Conservation (phyloP, 345 rosid species). For the Dimocarpus longan region DNA sequence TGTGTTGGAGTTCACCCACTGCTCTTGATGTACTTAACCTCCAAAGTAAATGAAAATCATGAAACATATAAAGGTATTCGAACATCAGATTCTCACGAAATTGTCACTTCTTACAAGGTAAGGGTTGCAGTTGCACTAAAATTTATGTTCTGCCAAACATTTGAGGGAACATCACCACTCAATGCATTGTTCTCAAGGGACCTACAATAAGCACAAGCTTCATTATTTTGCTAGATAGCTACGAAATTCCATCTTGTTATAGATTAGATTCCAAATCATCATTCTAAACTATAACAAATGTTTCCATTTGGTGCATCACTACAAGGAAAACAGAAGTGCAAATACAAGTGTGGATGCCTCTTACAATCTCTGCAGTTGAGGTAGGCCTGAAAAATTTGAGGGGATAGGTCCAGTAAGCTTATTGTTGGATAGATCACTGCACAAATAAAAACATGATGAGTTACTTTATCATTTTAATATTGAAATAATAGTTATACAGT, state of each 20-base stretch:
- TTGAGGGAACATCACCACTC: constrained; percentile 45
- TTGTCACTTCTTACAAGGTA: constrained; percentile 36
- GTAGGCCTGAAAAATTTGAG: constrained; percentile 53
- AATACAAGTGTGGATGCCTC: constrained; percentile 7
- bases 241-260: neutral
- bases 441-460: constrained; percentile 17
- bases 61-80: neutral
- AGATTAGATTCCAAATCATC: neutral
- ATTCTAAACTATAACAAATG: neutral
- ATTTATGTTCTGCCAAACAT: constrained; percentile 42
- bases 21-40: neutral
- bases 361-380: constrained; percentile 59
- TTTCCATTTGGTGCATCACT: neutral
- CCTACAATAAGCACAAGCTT: constrained; percentile 32
- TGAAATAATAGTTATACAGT: too few relatives aligned
- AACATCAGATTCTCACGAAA: neutral
- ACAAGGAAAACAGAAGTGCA: constrained; percentile 1
- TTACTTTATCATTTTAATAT: neutral
- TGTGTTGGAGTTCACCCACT: neutral
- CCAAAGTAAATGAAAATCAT: constrained; percentile 2
- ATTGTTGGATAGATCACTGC: constrained; percentile 62
- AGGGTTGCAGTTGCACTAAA: constrained; percentile 28
- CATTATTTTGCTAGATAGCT: neutral
- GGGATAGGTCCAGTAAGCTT: constrained; percentile 58
- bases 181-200: constrained; percentile 43